Evolutionary conservation across 306 rosid species (phyloP).

Genomic region (Mimosa pudica): DNA sequence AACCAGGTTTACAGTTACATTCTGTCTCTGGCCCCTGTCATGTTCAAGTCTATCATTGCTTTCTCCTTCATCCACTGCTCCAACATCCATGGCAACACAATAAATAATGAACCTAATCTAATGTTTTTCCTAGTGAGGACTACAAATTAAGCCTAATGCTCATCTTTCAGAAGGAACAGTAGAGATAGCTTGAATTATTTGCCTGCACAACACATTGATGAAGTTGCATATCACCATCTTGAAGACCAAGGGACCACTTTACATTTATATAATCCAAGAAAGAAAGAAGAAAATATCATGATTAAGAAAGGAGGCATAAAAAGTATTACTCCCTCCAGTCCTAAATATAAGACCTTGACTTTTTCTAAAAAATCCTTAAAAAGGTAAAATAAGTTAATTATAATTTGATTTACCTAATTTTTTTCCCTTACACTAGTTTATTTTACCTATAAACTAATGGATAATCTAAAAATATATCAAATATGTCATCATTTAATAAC

Average conservation of each 20-base stretch:
- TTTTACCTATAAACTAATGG: too few relatives aligned
- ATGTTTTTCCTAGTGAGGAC: conserved; percentile 37
- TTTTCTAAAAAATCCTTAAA: too few relatives aligned
- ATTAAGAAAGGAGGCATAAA: not conserved
- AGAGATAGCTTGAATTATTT: conserved; percentile 28
- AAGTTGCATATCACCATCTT: conserved; percentile 12
- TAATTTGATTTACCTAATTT: too few relatives aligned
- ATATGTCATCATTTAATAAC: too few relatives aligned
- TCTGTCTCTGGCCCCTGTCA: conserved; percentile 36
- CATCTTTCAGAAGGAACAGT: conserved; percentile 31
- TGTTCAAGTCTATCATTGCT: conserved; percentile 40
- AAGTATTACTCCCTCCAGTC: too few relatives aligned
- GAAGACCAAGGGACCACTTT: conserved; percentile 14
- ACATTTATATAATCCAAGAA: conserved; percentile 5
- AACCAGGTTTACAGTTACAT: conserved; percentile 32
- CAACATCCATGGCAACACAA: conserved; percentile 50
- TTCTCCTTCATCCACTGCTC: conserved; percentile 48
- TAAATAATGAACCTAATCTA: conserved; percentile 15
- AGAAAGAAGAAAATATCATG: not conserved
- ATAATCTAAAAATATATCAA: too few relatives aligned
- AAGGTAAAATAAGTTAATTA: too few relatives aligned
- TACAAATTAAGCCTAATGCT: conserved; percentile 35
- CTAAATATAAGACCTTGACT: too few relatives aligned
- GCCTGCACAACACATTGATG: conserved; percentile 29
- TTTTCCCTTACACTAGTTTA: too few relatives aligned